A percentile compares a stretch with the other conserved stretches of the same genome.
Conservation (phyloP, 305 asterid genomes). For the Solanum aculeatissimum region DNA sequence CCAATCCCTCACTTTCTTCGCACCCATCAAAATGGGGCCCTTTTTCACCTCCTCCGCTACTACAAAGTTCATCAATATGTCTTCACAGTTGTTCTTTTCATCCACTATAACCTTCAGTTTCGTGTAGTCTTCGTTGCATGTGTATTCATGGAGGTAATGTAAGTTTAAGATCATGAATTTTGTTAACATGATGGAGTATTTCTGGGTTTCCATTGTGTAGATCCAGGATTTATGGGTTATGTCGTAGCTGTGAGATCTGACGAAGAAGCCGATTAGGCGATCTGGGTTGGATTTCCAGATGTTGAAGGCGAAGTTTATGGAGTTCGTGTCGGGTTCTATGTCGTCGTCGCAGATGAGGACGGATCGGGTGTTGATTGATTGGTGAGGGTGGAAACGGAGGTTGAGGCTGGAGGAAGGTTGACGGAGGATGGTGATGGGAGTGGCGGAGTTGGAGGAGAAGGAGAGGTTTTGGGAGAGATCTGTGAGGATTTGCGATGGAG, state of each 20-base stretch:
- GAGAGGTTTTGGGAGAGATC: conserved; percentile 43
- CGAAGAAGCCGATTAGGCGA: conserved; percentile 56
- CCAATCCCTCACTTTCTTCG: conserved; percentile 54
- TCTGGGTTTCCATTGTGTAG: conserved; percentile 58
- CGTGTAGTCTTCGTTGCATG: conserved; percentile 33
- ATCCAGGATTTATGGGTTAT: conserved; percentile 47
- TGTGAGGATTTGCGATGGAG: conserved; percentile 35
- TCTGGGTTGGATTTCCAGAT: conserved; percentile 57
- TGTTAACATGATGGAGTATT: conserved; percentile 68
- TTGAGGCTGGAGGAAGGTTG: conserved; percentile 63
- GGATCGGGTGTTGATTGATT: conserved; percentile 34
- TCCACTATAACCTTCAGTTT: conserved; percentile 42
- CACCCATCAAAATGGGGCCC: conserved; percentile 67
- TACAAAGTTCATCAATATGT: conserved; percentile 75
- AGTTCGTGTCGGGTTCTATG: conserved; percentile 37
- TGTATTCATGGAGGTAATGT: conserved; percentile 43
- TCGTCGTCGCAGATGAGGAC: conserved; percentile 92
- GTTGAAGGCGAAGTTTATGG: conserved; percentile 57
- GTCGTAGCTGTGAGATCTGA: conserved; percentile 78
- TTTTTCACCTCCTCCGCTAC: conserved; percentile 41
- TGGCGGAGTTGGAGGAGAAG: conserved; percentile 9
- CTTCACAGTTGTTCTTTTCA: conserved; percentile 62
- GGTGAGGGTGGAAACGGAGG: conserved; percentile 60
- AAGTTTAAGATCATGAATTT: conserved; percentile 51
- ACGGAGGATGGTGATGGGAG: conserved; percentile 32